Evolutionary conservation across 345 rosid genomes (phyloP).

Genomic region (Iberis pinnata): DNA sequence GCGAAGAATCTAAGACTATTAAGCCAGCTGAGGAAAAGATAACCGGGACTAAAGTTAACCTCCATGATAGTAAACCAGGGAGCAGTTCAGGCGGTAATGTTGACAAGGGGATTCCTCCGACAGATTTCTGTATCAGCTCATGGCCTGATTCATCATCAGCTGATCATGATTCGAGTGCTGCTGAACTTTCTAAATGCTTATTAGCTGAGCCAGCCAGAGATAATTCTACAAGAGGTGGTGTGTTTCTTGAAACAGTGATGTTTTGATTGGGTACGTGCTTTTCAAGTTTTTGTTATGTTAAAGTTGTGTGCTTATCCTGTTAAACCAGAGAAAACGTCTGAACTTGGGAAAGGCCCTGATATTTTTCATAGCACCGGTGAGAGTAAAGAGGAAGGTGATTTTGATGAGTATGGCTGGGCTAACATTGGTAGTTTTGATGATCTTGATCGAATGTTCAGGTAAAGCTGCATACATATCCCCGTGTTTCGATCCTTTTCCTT

Average conservation of each 20-base stretch:
- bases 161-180: constrained; percentile 41
- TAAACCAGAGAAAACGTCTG: constrained; percentile 42
- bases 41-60: constrained; percentile 32
- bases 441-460: constrained; percentile 90
- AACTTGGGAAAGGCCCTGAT: constrained; percentile 46
- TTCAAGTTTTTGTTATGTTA: constrained; percentile 23
- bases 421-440: constrained; percentile 95
- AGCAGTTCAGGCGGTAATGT: constrained; percentile 36
- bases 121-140: constrained; percentile 42
- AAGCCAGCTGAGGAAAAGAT: constrained; percentile 42
- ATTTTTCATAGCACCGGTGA: constrained; percentile 45
- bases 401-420: constrained; percentile 83
- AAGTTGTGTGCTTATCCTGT: constrained; percentile 26
- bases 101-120: constrained; percentile 37
- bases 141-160: constrained; percentile 49
- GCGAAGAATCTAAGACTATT: constrained; percentile 35
- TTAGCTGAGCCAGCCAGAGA: constrained; percentile 41
- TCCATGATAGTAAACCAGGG: constrained; percentile 39
- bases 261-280: constrained; percentile 24
- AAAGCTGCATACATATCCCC: constrained; percentile 30
- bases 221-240: constrained; percentile 47
- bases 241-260: constrained; percentile 26
- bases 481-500: background rate
- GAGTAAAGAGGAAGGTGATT: constrained; percentile 65
- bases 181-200: constrained; percentile 41